Percentiles rank a stretch among this genome's conserved stretches.
Evolutionary conservation across 1,284 basidiomycete genomes (phyloP).

Genomic region (Ceratobasidium sp.): DNA sequence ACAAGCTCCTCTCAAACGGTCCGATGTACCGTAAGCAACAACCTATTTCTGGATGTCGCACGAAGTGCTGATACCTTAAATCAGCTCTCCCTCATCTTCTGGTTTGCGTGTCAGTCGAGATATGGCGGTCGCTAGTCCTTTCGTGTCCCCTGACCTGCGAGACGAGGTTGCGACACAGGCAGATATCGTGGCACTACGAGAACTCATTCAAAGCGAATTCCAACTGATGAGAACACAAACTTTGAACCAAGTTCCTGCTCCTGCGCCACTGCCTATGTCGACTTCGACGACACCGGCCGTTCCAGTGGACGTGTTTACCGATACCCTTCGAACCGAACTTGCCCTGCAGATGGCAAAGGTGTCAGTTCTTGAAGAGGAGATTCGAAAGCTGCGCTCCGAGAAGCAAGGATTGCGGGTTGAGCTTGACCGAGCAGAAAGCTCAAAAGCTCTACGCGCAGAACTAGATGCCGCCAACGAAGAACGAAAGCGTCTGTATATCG

Average conservation of each 20-base stretch:
- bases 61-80: too few relatives aligned
- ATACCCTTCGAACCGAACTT: constrained; percentile 28
- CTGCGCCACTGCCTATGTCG: not conserved
- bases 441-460: not conserved
- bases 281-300: not conserved
- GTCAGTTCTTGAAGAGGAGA: constrained; percentile 30
- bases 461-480: constrained; percentile 20
- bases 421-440: constrained; percentile 9
- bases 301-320: not conserved
- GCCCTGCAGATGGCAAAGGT: constrained; percentile 33
- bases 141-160: not conserved
- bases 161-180: constrained; percentile 13
- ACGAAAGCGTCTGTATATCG: constrained; percentile 13
- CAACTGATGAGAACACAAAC: not conserved
- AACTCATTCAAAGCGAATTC: constrained; percentile 16
- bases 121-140: constrained; percentile 1
- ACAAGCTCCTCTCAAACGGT: not conserved
- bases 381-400: constrained; percentile 5
- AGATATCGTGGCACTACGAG: constrained; percentile 11
- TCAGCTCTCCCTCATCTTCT: not conserved
- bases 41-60: not conserved
- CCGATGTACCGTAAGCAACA: not conserved
- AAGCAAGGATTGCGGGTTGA: constrained; percentile 18
- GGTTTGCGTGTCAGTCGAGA: not conserved
- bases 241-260: not conserved